Evolutionary conservation across 768 basidiomycete genomes (phyloP), one percentile per base, ranked within the genome.

Genomic region (Boletellus ananiceps): DNA sequence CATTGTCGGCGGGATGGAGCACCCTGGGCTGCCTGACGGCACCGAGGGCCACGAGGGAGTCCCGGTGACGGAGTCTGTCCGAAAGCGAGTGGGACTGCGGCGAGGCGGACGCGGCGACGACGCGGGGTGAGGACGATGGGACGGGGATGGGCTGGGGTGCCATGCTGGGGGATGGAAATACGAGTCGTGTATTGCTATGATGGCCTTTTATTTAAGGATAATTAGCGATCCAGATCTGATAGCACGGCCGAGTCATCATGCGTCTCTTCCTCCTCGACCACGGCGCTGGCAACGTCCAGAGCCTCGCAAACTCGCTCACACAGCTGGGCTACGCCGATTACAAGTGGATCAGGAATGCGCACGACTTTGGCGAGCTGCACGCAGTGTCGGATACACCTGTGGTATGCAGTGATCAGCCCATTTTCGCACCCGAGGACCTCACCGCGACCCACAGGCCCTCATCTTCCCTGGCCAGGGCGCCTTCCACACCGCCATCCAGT

Each of bases 391-490:
- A 63, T 35, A 40, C 47, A 16, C 93, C 93, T 42, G 96, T 97
- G 66, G 77, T 29, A 29, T 11, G 93, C 79, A 33, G 19, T 41
- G 29, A 8, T 55, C 40, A 18, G 46, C 40, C 40, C 42, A 29
- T 52, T 48, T 32, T 39, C 40, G 21, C 39, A 34, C 16, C 51
- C 35, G 48, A 56, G 44, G 46, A 51, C 44, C 52, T 33, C 35
- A 53, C 55, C 11, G 33, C 44, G 21, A 40, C 42, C 39, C 62
- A 18, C 58, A 99, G 96, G 86, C 82, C 69, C 83, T 99, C 65
- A 78, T 99, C 58, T 98, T 99, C 68, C 96, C 96, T 40, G 96
- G 96, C 7, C 95, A 98, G 40, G 96, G 96, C 15, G 82, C 92
- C 2, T 98, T 97, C 64, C 84, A 86, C 43, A 84, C 86, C 16